Percentiles rank a stretch among this genome's conserved stretches.
phyloP scores from a whole-genome alignment of 768 basidiomycete genomes.

The Mycena chlorophos region DNA sequence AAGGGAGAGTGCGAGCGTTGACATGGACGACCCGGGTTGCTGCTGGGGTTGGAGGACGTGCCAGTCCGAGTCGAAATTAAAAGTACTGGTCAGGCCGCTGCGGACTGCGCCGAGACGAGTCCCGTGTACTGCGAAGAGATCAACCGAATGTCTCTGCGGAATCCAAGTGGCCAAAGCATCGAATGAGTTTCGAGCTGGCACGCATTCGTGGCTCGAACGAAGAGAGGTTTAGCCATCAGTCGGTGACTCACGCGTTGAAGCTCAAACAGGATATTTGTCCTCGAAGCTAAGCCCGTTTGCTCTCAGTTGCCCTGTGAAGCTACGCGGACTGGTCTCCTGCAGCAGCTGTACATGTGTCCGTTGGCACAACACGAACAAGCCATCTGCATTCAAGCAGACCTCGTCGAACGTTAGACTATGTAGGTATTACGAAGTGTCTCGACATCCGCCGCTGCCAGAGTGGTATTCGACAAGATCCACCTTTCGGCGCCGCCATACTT shows the following conservation, averaged over 20 bases:
- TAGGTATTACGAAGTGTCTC: slow-evolving; percentile 6
- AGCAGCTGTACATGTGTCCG: not conserved
- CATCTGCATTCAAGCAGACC: too few species aligned
- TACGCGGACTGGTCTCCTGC: not conserved
- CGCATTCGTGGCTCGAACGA: not conserved
- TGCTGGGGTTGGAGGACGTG: not conserved
- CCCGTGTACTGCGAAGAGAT: too few species aligned
- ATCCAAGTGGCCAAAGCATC: too few species aligned
- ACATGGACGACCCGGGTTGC: not conserved
- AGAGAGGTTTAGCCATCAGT: not conserved
- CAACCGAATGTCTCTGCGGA: too few species aligned
- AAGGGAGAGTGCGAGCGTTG: not conserved
- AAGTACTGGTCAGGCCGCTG: too few species aligned
- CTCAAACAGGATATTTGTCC: not conserved
- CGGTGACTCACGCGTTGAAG: not conserved
- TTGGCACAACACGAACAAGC: too few species aligned
- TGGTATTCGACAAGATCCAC: slow-evolving; percentile 33
- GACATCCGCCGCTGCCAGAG: slow-evolving; percentile 34
- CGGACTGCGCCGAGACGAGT: too few species aligned
- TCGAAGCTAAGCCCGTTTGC: not conserved
- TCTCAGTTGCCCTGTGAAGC: not conserved
- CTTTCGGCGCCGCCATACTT: slow-evolving; percentile 39
- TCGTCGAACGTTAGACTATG: too few species aligned
- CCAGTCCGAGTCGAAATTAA: too few species aligned
- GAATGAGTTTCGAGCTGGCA: not conserved